phyloP scores from a whole-genome alignment of 768 basidiomycete genomes.

The Mycena chlorophos region DNA sequence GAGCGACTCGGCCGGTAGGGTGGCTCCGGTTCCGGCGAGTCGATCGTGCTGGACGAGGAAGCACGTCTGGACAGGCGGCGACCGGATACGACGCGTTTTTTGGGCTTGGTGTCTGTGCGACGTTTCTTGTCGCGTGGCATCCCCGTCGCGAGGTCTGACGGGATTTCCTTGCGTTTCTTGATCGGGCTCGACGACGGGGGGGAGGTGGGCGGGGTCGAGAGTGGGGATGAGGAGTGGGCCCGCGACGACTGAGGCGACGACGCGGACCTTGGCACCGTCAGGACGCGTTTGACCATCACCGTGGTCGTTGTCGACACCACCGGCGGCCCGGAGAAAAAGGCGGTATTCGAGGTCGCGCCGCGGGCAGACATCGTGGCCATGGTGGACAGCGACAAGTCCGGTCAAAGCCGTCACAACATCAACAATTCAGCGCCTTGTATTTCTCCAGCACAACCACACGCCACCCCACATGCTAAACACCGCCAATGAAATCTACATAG shows the following conservation, averaged over 20 bases:
- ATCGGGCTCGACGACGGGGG: slow-evolving; percentile 17
- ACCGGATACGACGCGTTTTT: slow-evolving; percentile 37
- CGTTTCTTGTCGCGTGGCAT: slow-evolving; percentile 43
- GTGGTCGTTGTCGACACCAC: background rate
- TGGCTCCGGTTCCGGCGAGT: slow-evolving; percentile 51
- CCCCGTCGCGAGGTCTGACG: slow-evolving; percentile 17
- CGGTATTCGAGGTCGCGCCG: background rate
- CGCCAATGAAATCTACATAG: no score
- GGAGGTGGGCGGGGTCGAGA: slow-evolving; percentile 27
- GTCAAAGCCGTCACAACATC: background rate
- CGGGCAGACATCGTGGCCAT: background rate
- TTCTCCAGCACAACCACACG: no score
- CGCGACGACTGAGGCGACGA: background rate
- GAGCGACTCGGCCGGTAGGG: slow-evolving; percentile 62
- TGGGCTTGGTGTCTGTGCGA: slow-evolving; percentile 33
- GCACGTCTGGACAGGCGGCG: slow-evolving; percentile 44
- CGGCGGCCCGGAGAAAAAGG: background rate
- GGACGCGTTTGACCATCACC: background rate
- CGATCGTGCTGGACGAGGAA: slow-evolving; percentile 41
- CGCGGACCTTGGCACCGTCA: background rate
- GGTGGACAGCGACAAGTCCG: background rate
- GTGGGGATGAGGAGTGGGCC: slow-evolving; percentile 28
- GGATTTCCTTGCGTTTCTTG: slow-evolving; percentile 39
- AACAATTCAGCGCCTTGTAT: no score
- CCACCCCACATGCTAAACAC: no score